Base-by-base conservation (phyloP, 305 asterid species). In the Galium porrigens region DNA sequence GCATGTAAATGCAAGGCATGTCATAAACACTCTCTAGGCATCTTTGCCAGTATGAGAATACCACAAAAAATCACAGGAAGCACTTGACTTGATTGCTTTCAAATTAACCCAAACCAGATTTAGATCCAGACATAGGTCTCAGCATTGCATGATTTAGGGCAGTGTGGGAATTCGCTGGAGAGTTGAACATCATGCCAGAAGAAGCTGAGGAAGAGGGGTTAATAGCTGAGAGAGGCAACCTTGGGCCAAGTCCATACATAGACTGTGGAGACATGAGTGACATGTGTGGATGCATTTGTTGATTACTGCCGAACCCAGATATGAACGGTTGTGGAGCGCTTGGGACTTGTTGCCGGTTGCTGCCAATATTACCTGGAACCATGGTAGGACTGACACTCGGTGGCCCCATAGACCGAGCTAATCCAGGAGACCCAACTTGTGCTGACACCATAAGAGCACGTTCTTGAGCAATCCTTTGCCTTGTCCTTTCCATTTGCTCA, bases 401-500 rank as follows among this genome's bases (percentile, higher is more conserved):
- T 59, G 70, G 77, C 60, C 86, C 82, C 70, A 73, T 67, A 33
- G 89, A 70, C 32, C 83, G 85, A 55, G 88, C 68, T 4, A 63
- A 77, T 5, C 83, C 85, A 57, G 83, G 44, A 30, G 88, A 71
- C 61, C 85, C 92, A 61, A 84, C 78, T 69, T 81, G 94, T 7
- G 80, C 20, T 0, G 95, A 78, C 73, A 74, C 68, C 82, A 84
- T 72, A 68, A 72, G 84, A 69, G 76, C 67, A 33, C 95, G 86
- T 44, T 92, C 97, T 0, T 82, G 71, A 30, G 78, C 82, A 62
- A 82, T 63, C 72, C 99, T 83, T 76, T 85, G 99, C 77, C 99
- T 78, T 48, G 79, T 57, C 74, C 96, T 86, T 59, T 92, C 99
- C 85, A 92, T 80, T 74, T 87, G 95, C 73, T 92, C 99, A 60